These are phyloP conservation scores for Wickerhamia fluorescens DNA, from an alignment of 805 yeast species.

Conservation along the genomic window DNA sequence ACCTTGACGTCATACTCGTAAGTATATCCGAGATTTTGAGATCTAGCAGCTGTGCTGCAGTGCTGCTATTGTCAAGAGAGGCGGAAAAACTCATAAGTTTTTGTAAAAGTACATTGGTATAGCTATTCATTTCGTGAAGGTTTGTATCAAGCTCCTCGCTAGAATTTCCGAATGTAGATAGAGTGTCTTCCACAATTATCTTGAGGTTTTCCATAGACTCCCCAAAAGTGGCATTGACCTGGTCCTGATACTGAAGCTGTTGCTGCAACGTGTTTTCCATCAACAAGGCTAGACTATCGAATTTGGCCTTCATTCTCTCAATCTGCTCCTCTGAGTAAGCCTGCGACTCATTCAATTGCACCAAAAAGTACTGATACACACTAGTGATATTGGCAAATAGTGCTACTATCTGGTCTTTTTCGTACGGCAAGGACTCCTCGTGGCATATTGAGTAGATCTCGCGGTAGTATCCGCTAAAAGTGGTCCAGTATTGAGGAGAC, in stretches of 20 bases:
- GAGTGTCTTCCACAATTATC: too few relatives aligned
- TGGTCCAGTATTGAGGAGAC: slow-evolving; percentile 64
- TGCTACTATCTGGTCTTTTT: slow-evolving; percentile 42
- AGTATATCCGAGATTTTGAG: too few relatives aligned
- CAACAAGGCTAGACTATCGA: not conserved
- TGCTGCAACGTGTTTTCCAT: not conserved
- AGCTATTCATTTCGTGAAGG: too few relatives aligned
- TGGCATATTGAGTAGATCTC: slow-evolving; percentile 46
- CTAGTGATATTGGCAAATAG: slow-evolving; percentile 43
- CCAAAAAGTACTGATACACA: slow-evolving; percentile 10
- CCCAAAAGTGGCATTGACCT: not conserved
- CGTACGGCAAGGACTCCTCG: slow-evolving; percentile 45
- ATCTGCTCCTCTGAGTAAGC: slow-evolving; percentile 4
- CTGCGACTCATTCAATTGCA: slow-evolving; percentile 13
- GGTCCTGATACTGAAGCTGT: not conserved
- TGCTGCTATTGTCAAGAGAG: too few relatives aligned
- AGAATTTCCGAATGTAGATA: too few relatives aligned
- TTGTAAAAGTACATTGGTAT: too few relatives aligned
- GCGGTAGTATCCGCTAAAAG: slow-evolving; percentile 59
- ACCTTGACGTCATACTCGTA: too few relatives aligned
- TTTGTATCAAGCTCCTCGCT: too few relatives aligned
- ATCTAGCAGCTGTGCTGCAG: too few relatives aligned
- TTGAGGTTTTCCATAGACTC: too few relatives aligned
- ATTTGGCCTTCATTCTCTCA: slow-evolving; percentile 2
- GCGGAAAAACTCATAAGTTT: too few relatives aligned